Evolutionary conservation across 306 rosid species (phyloP), one percentile per base, ranked within the genome.

Genomic region (Betula pendula): DNA sequence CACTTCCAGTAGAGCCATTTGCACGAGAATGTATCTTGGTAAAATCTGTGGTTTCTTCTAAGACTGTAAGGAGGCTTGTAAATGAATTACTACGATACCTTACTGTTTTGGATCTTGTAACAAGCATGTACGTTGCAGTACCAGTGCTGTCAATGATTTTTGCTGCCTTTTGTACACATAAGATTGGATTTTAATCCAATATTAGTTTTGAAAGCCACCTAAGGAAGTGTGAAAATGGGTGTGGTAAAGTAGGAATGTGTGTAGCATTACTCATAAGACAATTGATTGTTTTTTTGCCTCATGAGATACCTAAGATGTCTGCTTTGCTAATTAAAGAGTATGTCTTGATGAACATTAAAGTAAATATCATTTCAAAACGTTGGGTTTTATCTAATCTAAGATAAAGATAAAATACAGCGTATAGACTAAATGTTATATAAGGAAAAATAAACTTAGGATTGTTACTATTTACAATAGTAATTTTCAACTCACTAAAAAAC

Each of bases 291-390:
- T 12, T 62, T 31, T 20, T 16, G 68, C 13, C 22, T 14, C 68
- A 31, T 62, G 68, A 62, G 22, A 62, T 16, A 16, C 68, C 20
- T 29, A 6, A 5, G 2, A 1, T 16, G 68, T 8, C 35, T 22
- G 35, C 24, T 33, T 24, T 56, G 63, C 33, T 56, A 22, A 24
- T 24, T 29, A 8, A 15, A 31, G 68, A 2, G n/a, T 31, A 60
- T 29, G n/a, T 60, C 42, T 60, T 7, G 68, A 62, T 62, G 68
- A 62, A 62, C 68, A 62, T 33, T 15, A 17, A 62, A 62, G 31
- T 7, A 31, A 29, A 62, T 62, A 1, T 15, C 10, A 27, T 29
- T 60, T 5, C 29, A 60, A 15, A 12, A 58, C 40, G 40, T 3
- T 5, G 40, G 3, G 40, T 35, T 35, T 35, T 35, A 35, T 35